These are phyloP conservation scores for Lecanosticta acicola DNA, from an alignment of 2,329 filamentous ascomycete genomes.

Conservation along the genomic window DNA sequence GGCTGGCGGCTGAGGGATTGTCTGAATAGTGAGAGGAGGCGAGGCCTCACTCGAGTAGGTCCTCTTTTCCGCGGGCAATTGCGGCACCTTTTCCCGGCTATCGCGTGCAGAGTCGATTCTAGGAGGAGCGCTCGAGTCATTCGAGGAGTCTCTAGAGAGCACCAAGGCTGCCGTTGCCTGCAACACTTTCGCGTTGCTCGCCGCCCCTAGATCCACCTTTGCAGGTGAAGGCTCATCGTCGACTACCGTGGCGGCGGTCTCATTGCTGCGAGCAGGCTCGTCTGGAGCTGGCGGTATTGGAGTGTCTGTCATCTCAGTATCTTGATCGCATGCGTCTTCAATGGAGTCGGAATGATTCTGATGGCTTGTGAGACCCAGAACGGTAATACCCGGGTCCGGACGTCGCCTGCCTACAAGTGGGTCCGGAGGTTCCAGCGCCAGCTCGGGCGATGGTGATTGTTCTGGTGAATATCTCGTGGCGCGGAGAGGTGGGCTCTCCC, in stretches of 20 bases:
- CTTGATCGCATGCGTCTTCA: background rate
- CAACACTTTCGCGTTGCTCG: background rate
- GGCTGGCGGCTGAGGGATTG: too few relatives aligned
- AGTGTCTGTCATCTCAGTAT: background rate
- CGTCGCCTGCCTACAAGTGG: too few relatives aligned
- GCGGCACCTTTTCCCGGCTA: slow-evolving; percentile 13
- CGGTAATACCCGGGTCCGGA: too few relatives aligned
- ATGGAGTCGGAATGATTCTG: background rate
- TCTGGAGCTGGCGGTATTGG: background rate
- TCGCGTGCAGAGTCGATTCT: slow-evolving; percentile 21
- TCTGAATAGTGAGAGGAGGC: too few relatives aligned
- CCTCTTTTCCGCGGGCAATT: slow-evolving; percentile 11
- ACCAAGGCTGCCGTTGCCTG: slow-evolving; percentile 15
- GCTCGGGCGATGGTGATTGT: background rate
- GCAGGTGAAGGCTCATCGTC: background rate
- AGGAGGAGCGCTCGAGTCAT: slow-evolving; percentile 6
- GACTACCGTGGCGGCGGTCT: background rate
- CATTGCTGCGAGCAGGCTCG: background rate
- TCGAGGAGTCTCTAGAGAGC: slow-evolving; percentile 9
- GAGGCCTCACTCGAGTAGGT: too few relatives aligned
- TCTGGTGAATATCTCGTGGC: background rate
- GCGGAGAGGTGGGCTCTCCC: background rate
- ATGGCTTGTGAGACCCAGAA: too few relatives aligned
- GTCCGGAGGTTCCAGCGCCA: background rate
- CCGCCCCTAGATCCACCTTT: background rate